Evolutionary conservation across 352 stramenopile species (phyloP).

Genomic region (Phytophthora quininea): DNA sequence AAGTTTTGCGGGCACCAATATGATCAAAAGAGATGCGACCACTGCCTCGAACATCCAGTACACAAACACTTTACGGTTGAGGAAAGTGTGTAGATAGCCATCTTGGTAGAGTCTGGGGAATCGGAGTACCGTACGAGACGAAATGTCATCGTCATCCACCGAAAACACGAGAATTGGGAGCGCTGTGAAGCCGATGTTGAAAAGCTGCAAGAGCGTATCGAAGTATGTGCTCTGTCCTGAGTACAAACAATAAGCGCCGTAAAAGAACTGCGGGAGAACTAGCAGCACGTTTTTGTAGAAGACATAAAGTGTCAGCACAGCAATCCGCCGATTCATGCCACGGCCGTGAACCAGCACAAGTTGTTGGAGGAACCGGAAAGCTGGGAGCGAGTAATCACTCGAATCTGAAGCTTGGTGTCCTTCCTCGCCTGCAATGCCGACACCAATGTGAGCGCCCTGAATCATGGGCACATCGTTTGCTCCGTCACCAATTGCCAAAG

Average conservation of each 20-base stretch:
- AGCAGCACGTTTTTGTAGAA: conserved; percentile 91
- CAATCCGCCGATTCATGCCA: conserved; percentile 73
- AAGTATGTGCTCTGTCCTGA: conserved; percentile 84
- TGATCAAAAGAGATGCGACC: conserved; percentile 53
- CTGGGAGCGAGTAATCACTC: conserved; percentile 89
- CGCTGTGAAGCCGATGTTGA: conserved; percentile 84
- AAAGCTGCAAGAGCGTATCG: conserved; percentile 75
- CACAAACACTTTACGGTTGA: conserved; percentile 51
- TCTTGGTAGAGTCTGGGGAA: conserved; percentile 67
- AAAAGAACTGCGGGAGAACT: conserved; percentile 83
- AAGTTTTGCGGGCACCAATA: conserved; percentile 49
- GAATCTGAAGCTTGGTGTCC: conserved; percentile 88
- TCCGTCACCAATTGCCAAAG: conserved; percentile 88
- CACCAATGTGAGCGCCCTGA: conserved; percentile 72
- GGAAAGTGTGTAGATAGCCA: conserved; percentile 51
- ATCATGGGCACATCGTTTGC: conserved; percentile 96
- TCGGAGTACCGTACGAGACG: conserved; percentile 40
- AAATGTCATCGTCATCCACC: conserved; percentile 66
- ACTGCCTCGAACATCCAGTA: conserved; percentile 70
- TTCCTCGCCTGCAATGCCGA: conserved; percentile 69
- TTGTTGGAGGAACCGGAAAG: conserved; percentile 86
- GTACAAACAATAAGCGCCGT: conserved; percentile 71
- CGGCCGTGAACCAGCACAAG: conserved; percentile 89
- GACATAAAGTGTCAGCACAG: conserved; percentile 79
- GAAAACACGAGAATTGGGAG: conserved; percentile 71